A percentile compares a stretch with the other conserved stretches of the same genome.
phyloP scores from a whole-genome alignment of 352 stramenopile species.

The Globisporangium splendens region DNA sequence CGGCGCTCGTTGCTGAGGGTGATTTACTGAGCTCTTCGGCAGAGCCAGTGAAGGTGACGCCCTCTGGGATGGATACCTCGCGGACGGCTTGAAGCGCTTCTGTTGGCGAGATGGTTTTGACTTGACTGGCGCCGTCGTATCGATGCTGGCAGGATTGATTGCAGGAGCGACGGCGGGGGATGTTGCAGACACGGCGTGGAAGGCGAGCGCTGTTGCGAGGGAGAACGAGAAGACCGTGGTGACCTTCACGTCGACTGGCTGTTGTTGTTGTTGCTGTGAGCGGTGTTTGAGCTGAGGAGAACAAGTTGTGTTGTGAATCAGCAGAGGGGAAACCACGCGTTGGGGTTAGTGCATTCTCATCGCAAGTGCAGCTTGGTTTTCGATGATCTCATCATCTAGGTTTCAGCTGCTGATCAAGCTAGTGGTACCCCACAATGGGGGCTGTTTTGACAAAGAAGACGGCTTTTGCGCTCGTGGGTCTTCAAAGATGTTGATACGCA shows the following conservation, averaged over 20 bases:
- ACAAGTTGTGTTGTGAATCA: background rate
- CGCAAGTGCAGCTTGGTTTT: no score
- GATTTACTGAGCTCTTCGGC: background rate
- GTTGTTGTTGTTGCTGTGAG: background rate
- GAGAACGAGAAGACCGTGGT: background rate
- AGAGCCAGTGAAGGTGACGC: background rate
- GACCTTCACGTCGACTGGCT: background rate
- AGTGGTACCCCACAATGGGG: no score
- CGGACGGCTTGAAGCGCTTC: background rate
- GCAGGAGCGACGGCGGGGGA: no score
- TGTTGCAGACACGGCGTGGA: background rate
- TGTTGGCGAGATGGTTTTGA: background rate
- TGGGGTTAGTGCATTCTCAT: no score
- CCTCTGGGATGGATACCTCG: background rate
- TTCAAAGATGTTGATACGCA: no score
- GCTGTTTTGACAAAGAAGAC: no score
- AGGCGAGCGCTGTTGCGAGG: background rate
- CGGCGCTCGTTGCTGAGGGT: background rate
- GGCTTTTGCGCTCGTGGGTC: no score
- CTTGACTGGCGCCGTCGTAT: background rate
- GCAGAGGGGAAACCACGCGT: no score
- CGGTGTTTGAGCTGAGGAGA: background rate
- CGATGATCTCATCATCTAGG: no score
- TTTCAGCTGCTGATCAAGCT: no score
- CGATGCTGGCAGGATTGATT: background rate